phyloP scores from a whole-genome alignment of 768 basidiomycete species.

The Jaapia argillacea region DNA sequence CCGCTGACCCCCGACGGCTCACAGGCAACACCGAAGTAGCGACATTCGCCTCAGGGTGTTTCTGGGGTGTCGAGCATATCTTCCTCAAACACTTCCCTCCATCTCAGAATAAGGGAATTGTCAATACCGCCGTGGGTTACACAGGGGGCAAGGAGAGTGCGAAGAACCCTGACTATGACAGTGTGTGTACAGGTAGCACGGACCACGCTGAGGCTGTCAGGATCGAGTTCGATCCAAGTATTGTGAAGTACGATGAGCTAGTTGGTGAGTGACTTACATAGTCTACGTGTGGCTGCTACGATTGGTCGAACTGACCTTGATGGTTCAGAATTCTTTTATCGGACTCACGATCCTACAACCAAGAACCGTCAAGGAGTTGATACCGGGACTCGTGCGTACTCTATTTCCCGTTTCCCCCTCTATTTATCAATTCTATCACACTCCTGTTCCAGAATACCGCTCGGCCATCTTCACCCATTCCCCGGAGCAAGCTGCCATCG shows the following conservation, averaged over 20 bases:
- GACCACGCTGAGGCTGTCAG: conserved; percentile 83
- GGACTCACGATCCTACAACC: conserved; percentile 90
- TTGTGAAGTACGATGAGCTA: conserved; percentile 76
- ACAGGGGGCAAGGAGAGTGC: conserved; percentile 56
- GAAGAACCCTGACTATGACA: conserved; percentile 52
- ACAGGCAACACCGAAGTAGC: conserved; percentile 30
- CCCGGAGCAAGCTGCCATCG: conserved; percentile 61
- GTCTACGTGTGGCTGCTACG: background rate
- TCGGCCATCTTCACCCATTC: conserved; percentile 82
- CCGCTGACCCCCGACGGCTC: conserved; percentile 19
- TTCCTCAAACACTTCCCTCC: conserved; percentile 74
- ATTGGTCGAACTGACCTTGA: background rate
- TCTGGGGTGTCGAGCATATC: conserved; percentile 85
- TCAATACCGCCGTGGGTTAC: conserved; percentile 71
- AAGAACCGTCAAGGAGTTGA: conserved; percentile 72
- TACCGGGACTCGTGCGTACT: conserved; percentile 59
- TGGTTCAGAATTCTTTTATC: conserved; percentile 78
- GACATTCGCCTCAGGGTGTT: conserved; percentile 58
- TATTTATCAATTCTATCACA: background rate
- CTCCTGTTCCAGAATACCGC: conserved; percentile 64
- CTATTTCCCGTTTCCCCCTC: background rate
- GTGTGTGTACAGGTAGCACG: conserved; percentile 75
- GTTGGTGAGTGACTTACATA: conserved; percentile 67
- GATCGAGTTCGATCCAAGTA: conserved; percentile 75
- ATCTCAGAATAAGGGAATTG: conserved; percentile 59